Percentiles rank a stretch among this genome's conserved stretches.
These are phyloP conservation scores for Botrytis squamosa DNA, from an alignment of 2,329 filamentous ascomycete species.

Conservation along the genomic window DNA sequence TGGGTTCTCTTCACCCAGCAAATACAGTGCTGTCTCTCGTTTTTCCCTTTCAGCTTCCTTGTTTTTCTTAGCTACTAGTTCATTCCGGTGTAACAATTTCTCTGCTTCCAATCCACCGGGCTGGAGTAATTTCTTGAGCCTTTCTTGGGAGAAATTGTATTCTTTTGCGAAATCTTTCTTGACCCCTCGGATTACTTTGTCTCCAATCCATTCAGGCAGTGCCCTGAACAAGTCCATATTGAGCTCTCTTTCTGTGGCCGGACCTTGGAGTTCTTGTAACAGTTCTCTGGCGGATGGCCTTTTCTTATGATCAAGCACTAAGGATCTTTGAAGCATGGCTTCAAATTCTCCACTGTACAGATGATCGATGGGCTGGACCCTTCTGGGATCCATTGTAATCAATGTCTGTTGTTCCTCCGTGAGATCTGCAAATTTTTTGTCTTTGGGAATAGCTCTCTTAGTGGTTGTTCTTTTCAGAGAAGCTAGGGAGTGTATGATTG, in stretches of 20 bases:
- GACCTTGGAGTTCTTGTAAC: neutral
- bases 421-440: neutral
- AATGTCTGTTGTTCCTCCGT: neutral
- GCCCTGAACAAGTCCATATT: neutral
- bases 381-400: neutral
- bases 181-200: no score
- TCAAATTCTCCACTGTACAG: conserved; percentile 1
- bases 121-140: neutral
- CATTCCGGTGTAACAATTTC: neutral
- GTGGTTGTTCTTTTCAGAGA: neutral
- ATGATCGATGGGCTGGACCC: neutral
- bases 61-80: neutral
- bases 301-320: neutral
- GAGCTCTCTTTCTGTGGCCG: neutral
- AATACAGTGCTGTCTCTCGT: neutral
- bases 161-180: neutral
- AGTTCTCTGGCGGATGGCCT: conserved; percentile 6
- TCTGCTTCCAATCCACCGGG: neutral
- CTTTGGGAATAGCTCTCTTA: neutral
- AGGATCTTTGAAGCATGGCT: neutral
- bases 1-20: no score
- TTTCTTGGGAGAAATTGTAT: neutral
- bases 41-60: no score
- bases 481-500: neutral
- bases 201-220: conserved; percentile 1